Evolutionary conservation across 768 basidiomycete species (phyloP).

Genomic region (Naganishia vishniacii): DNA sequence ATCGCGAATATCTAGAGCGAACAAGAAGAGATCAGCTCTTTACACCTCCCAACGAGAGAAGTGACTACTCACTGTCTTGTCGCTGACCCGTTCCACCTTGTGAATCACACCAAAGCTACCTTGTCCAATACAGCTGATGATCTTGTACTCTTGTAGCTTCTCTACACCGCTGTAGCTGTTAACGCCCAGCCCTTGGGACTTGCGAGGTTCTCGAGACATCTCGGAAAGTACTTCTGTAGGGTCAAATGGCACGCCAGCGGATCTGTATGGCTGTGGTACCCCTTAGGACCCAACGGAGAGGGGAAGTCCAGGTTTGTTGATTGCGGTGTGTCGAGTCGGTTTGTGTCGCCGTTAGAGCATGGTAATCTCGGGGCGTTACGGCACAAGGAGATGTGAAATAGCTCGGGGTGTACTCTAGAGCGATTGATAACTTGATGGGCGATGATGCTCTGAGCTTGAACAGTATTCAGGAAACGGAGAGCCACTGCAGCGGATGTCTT

Average conservation of each 20-base stretch:
- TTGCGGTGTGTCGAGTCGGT: background rate
- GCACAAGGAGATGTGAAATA: too few species aligned
- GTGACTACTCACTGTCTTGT: slow-evolving; percentile 64
- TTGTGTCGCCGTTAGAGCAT: too few species aligned
- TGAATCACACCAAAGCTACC: slow-evolving; percentile 97
- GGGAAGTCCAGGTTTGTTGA: background rate
- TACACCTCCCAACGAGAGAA: background rate
- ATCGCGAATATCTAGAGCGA: slow-evolving; percentile 53
- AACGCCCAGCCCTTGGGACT: slow-evolving; percentile 10
- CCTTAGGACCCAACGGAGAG: background rate
- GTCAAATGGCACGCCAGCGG: background rate
- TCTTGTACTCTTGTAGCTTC: slow-evolving; percentile 5
- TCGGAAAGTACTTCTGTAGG: too few species aligned
- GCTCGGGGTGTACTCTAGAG: too few species aligned
- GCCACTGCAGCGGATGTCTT: background rate
- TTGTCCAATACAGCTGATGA: slow-evolving; percentile 69
- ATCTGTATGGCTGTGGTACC: background rate
- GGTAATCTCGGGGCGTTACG: too few species aligned
- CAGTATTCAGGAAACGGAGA: too few species aligned
- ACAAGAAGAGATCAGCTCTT: background rate
- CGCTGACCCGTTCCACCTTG: slow-evolving; percentile 78
- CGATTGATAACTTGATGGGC: too few species aligned
- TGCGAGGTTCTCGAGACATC: slow-evolving; percentile 12
- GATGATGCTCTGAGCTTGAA: too few species aligned
- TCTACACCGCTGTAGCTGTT: slow-evolving; percentile 3